Percentiles rank a stretch among this genome's conserved stretches.
Conservation (phyloP, 352 stramenopile genomes). For the Phytophthora megakarya region DNA sequence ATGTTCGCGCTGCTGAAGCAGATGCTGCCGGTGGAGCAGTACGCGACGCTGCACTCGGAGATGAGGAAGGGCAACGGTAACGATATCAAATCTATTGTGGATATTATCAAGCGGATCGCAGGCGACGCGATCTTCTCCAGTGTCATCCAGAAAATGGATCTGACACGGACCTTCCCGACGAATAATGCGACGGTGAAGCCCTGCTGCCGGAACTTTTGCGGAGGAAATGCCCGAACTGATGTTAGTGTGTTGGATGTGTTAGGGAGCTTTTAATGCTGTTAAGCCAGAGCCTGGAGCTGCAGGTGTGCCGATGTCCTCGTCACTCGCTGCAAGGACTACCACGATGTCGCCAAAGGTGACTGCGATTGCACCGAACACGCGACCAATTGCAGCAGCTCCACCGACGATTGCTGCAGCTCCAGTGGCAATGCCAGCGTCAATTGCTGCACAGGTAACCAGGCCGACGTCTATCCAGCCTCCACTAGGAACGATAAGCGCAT, state of each 20-base stretch:
- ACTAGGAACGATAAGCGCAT: slow-evolving; percentile 15
- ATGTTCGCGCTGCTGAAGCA: slow-evolving; percentile 87
- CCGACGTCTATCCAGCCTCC: slow-evolving; percentile 19
- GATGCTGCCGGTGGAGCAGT: slow-evolving; percentile 85
- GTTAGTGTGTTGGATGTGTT: not conserved
- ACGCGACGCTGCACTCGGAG: slow-evolving; percentile 79
- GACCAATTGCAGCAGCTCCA: slow-evolving; percentile 34
- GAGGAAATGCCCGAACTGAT: slow-evolving; percentile 2
- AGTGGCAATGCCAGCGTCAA: slow-evolving; percentile 34
- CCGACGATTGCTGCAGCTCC: slow-evolving; percentile 21
- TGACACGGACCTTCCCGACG: slow-evolving; percentile 64
- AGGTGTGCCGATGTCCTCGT: slow-evolving; percentile 28
- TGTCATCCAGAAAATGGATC: slow-evolving; percentile 85
- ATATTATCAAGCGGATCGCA: slow-evolving; percentile 87
- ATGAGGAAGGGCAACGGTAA: slow-evolving; percentile 85
- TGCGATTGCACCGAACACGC: slow-evolving; percentile 36
- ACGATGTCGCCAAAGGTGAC: slow-evolving; percentile 30
- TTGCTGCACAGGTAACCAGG: slow-evolving; percentile 21
- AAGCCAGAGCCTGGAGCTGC: slow-evolving; percentile 42
- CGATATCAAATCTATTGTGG: slow-evolving; percentile 87
- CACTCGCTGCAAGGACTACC: slow-evolving; percentile 33
- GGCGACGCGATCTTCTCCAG: slow-evolving; percentile 82
- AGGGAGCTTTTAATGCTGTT: slow-evolving; percentile 30
- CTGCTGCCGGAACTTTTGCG: not conserved
- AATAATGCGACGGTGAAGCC: slow-evolving; percentile 23